Conservation (phyloP, 2,329 filamentous ascomycete species). For the Bipolaris cookei region DNA sequence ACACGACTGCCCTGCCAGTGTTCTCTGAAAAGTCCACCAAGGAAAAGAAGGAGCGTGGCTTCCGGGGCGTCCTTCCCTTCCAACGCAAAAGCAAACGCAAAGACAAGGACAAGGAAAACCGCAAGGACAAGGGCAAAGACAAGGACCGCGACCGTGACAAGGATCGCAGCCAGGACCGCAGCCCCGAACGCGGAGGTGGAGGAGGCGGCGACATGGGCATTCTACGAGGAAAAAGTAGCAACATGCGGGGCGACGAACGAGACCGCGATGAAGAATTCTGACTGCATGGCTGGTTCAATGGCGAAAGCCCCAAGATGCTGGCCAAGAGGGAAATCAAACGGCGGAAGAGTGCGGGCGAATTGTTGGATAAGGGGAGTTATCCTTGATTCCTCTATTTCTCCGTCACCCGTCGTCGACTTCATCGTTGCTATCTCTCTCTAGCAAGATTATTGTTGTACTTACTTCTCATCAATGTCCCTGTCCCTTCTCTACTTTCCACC, state of each 20-base stretch:
- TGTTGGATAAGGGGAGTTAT: constrained; percentile 23
- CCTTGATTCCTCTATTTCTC: not conserved
- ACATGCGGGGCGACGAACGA: constrained; percentile 1
- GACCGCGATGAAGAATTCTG: constrained; percentile 39
- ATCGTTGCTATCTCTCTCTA: no score
- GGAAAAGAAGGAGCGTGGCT: constrained; percentile 48
- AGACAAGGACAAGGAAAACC: constrained; percentile 31
- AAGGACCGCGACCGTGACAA: constrained; percentile 21
- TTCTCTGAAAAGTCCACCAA: constrained; percentile 44
- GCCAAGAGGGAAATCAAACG: constrained; percentile 34
- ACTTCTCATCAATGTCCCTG: not conserved
- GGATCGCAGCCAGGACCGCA: constrained; percentile 9
- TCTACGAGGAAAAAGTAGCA: constrained; percentile 4
- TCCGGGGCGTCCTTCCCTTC: constrained; percentile 49
- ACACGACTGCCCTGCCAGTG: constrained; percentile 46
- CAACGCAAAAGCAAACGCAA: constrained; percentile 46
- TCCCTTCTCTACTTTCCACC: not conserved
- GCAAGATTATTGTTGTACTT: no score
- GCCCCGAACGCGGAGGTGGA: constrained; percentile 21
- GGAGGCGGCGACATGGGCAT: not conserved
- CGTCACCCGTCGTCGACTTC: not conserved
- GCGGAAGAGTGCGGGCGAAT: constrained; percentile 41
- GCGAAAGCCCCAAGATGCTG: constrained; percentile 22
- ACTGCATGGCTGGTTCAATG: constrained; percentile 48
- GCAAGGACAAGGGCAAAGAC: constrained; percentile 22